A percentile compares a stretch with the other conserved stretches of the same genome.
phyloP scores from a whole-genome alignment of 345 rosid genomes.

The rapeseed (Brassica napus) region Da-Ae NC_063440.1:9169501-9170000 shows the following conservation, averaged over 20 bases:
- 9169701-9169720: slow-evolving; percentile 58
- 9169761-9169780: slow-evolving; percentile 74
- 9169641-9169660: slow-evolving; percentile 52
- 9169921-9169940: not conserved
- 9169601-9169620: slow-evolving; percentile 63
- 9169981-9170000: not conserved
- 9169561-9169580: slow-evolving; percentile 50
- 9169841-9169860: slow-evolving; percentile 45
- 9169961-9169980: not conserved
- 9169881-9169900: not conserved
- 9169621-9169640: slow-evolving; percentile 73
- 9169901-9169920: not conserved
- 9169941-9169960: not conserved
- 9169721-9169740: slow-evolving; percentile 42
- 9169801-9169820: slow-evolving; percentile 46
- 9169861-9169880: not conserved
- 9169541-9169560: slow-evolving; percentile 61
- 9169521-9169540: slow-evolving; percentile 72
- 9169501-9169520: slow-evolving; percentile 70
- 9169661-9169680: slow-evolving; percentile 54
- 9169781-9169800: slow-evolving; percentile 39
- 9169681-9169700: slow-evolving; percentile 59
- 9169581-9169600: slow-evolving; percentile 45
- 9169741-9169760: slow-evolving; percentile 57
- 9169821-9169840: slow-evolving; percentile 45